Percentiles rank a stretch among this genome's conserved stretches.
Conservation (phyloP, 441 rosid genomes). For the Syzygium malaccense region DNA sequence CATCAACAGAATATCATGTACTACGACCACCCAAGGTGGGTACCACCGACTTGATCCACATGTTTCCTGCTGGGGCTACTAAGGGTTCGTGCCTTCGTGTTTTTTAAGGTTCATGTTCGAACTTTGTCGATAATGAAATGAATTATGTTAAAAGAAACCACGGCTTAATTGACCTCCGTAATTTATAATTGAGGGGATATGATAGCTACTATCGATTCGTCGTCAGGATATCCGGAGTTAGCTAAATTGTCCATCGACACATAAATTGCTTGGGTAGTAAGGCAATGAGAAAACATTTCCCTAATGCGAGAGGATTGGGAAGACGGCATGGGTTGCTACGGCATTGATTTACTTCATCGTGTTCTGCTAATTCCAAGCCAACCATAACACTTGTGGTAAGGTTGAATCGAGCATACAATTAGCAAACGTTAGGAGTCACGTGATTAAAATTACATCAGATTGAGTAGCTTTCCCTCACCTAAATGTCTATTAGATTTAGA, state of each 20-base stretch:
- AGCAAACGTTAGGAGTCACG: background rate
- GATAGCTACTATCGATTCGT: background rate
- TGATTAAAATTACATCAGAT: background rate
- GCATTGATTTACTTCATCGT: background rate
- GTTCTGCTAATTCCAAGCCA: background rate
- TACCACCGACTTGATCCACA: background rate
- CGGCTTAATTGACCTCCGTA: background rate
- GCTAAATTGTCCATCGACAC: background rate
- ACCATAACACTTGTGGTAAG: background rate
- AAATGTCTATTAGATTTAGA: background rate
- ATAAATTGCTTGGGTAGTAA: rapidly evolving
- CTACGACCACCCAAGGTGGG: background rate
- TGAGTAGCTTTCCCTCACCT: background rate
- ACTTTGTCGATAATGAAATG: background rate
- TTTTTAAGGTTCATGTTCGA: background rate
- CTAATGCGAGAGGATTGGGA: background rate
- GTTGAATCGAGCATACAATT: background rate
- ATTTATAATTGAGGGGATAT: background rate
- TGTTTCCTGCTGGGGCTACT: background rate
- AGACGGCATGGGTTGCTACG: background rate
- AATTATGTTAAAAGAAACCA: background rate
- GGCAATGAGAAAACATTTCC: no score
- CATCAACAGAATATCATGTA: no score
- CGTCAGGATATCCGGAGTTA: no score
- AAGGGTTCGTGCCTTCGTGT: background rate